Base-by-base conservation (phyloP, 768 basidiomycete species). In the Auriscalpium vulgare region DNA sequence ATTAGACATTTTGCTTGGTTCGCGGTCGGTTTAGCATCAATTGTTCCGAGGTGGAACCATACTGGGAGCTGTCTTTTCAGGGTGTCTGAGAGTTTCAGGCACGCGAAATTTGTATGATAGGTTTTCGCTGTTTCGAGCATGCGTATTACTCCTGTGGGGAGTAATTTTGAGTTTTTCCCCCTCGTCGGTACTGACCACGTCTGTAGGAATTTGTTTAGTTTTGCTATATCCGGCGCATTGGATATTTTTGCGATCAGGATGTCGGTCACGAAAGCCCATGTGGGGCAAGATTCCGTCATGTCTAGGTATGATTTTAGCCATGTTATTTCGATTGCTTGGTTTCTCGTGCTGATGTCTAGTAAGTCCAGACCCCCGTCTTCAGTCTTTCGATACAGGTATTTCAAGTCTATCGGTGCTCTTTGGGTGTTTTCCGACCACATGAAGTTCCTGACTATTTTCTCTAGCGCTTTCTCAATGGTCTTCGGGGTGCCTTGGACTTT, bases 401-500 rank as follows among this genome's bases (percentile, higher is more conserved):
- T 51, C 1, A 54, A 0, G 1, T 13, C 45, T 2, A 63, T 47
- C 11, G 50, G 52, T 0, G 62, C 55, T 1, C 10, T 8, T 10
- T 37, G 0, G 1, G 29, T 36, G 0, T 55, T 44, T 1, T 54
- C 48, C n/a, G n/a, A n/a, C 64, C 66, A 67, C 0, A 67, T 38
- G 50, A 70, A 70, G 4, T 52, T 4, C 2, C 51, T 14, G 2
- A 59, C 56, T 3, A 50, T 23, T 29, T 48, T 50, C 4, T 19
- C 17, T 3, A 57, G 19, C 0, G 8, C 16, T 1, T 49, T 56
- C 38, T 60, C 59, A 0, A 60, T 38, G 0, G 23, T 6, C 19
- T 47, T 48, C 1, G 66, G 67, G 67, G 68, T 69, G 2, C 68
- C 65, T 47, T 68, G 67, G 0, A 65, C 63, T 8, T 53, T 56